These are phyloP conservation scores for Aspergillus texensis DNA, from an alignment of 2,329 filamentous ascomycete species.

Conservation along the genomic window DNA sequence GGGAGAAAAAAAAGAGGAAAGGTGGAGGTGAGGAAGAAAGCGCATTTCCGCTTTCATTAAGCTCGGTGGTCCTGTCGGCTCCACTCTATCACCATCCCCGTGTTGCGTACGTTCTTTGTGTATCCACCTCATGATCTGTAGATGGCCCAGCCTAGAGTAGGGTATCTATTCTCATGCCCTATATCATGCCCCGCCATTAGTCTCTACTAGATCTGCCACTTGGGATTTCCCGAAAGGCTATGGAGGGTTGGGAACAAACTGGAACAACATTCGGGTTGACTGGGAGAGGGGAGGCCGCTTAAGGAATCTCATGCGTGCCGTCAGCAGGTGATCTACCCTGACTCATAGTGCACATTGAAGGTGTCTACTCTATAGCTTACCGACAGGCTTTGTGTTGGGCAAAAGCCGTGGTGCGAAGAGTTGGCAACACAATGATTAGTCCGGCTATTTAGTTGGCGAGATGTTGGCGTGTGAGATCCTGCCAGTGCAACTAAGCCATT, in stretches of 20 bases:
- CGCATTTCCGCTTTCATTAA: constrained; percentile 47
- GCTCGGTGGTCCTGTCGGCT: constrained; percentile 48
- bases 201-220: constrained; percentile 79
- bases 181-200: constrained; percentile 89
- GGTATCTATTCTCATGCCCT: constrained; percentile 73
- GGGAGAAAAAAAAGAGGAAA: neutral
- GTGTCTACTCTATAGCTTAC: constrained; percentile 88
- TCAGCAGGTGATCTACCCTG: constrained; percentile 74
- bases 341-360: constrained; percentile 95
- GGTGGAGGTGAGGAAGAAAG: neutral
- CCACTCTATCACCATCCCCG: constrained; percentile 11
- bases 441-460: constrained; percentile 77
- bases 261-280: constrained; percentile 88
- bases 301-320: constrained; percentile 96
- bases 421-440: constrained; percentile 86
- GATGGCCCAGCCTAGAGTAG: constrained; percentile 68
- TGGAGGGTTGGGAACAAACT: constrained; percentile 84
- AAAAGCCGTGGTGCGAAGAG: constrained; percentile 85
- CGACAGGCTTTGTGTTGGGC: constrained; percentile 77
- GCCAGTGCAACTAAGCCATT: constrained; percentile 11
- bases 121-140: constrained; percentile 35
- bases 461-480: constrained; percentile 89
- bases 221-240: constrained; percentile 79
- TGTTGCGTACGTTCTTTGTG: constrained; percentile 39
- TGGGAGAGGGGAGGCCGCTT: constrained; percentile 62